Conservation (phyloP, 1,284 basidiomycete genomes). For the Leccinum pallidistipes region DNA sequence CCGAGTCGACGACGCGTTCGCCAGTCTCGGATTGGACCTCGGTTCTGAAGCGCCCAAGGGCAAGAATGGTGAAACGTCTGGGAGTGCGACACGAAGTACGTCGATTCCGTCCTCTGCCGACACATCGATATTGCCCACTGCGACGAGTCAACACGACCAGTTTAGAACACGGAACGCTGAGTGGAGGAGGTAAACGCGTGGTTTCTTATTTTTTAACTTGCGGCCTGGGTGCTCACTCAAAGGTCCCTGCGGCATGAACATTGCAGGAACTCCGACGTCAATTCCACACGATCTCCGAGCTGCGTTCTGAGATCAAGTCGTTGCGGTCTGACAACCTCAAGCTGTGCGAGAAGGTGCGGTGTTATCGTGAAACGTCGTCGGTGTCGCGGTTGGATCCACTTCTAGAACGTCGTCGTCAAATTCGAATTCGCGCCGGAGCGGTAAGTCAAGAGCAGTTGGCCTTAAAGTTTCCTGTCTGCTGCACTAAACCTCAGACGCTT, state of each 20-base stretch:
- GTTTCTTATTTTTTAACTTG: background rate
- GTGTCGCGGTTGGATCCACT: slow-evolving; percentile 71
- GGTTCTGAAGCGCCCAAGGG: slow-evolving; percentile 13
- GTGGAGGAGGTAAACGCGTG: slow-evolving; percentile 47
- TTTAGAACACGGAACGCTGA: slow-evolving; percentile 96
- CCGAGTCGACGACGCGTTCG: slow-evolving; percentile 52
- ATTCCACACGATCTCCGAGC: slow-evolving; percentile 89
- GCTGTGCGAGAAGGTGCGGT: slow-evolving; percentile 94
- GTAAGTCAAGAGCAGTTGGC: slow-evolving; percentile 54
- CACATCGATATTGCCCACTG: slow-evolving; percentile 91
- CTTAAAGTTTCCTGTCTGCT: no score
- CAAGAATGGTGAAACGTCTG: slow-evolving; percentile 25
- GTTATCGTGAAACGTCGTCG: slow-evolving; percentile 77
- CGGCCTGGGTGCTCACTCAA: slow-evolving; percentile 1
- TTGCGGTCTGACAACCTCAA: slow-evolving; percentile 93
- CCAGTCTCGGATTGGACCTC: slow-evolving; percentile 65
- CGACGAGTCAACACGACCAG: slow-evolving; percentile 93
- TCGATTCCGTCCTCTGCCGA: slow-evolving; percentile 80
- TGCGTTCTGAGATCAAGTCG: slow-evolving; percentile 85
- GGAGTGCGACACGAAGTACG: slow-evolving; percentile 46
- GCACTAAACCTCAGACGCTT: no score
- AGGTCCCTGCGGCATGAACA: background rate
- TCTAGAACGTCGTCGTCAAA: slow-evolving; percentile 38
- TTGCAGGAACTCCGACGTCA: slow-evolving; percentile 87
- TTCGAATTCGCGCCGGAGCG: slow-evolving; percentile 2